Evolutionary conservation across 768 basidiomycete genomes (phyloP), one percentile per base, ranked within the genome.

Genomic region (Hericium alpestre): DNA sequence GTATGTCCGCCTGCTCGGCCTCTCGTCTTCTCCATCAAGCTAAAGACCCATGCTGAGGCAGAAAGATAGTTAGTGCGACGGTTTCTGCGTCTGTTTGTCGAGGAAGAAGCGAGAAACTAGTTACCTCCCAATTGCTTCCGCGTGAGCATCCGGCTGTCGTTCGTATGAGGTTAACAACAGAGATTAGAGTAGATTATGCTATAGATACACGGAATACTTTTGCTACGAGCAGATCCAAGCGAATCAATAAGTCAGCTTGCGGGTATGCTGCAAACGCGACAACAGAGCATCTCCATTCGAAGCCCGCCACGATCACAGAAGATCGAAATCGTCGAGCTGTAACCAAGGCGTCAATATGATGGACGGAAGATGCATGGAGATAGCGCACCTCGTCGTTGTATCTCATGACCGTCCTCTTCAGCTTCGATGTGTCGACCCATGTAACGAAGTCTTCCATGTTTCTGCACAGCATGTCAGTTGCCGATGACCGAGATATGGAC

Each of bases 371-470:
- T 23, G 15, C 15, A 27, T 51, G 13, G 16, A 41, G 11, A 48
- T 18, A 13, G 66, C 75, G 38, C 54, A 90, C 90, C 82, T 96
- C 87, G 73, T 96, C 94, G 69, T 99, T 99, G 78, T 99, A 99
- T 58, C 77, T 73, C 88, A 93, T 87, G 71, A 98, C 84, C 0
- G 91, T 93, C 55, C 95, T 79, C 82, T 95, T 97, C 67, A 97
- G 81, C 69, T 95, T 95, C 63, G 91, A 94, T 23, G 92, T 92
- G 67, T 97, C 94, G 20, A 98, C 94, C 96, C 96, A 99, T 38
- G 96, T 99, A 48, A 98, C 92, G 72, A 94, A 99, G 77, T 99
- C 96, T 67, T 98, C 93, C 93, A 96, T 94, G 63, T 93, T 89
- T 65, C 95, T 90, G 57, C 58, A 59, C 52, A 54, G 43, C n/a